These are phyloP conservation scores for Yarrowia sp. DNA, from an alignment of 805 yeast genomes.

Conservation along the genomic window DNA sequence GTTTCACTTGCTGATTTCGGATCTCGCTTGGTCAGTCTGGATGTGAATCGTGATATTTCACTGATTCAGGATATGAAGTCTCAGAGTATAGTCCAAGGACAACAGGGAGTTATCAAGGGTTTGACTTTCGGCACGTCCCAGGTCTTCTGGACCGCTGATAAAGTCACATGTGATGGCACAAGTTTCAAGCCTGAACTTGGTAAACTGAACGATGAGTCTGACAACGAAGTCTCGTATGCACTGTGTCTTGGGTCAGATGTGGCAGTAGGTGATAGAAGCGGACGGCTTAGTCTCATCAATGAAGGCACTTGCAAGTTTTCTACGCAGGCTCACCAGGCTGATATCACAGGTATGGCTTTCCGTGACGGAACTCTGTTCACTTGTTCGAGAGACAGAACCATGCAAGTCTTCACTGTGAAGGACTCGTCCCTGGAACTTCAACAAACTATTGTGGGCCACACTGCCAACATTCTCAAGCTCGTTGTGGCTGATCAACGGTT, in stretches of 20 bases:
- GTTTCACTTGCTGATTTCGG: constrained; percentile 5
- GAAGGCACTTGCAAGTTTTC: constrained; percentile 2
- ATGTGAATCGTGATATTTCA: background rate
- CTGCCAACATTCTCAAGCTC: constrained; percentile 59
- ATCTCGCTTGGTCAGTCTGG: background rate
- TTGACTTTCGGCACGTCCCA: constrained; percentile 5
- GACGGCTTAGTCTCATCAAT: background rate
- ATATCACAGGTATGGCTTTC: constrained; percentile 29
- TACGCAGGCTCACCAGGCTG: constrained; percentile 17
- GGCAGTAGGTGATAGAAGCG: constrained; percentile 3
- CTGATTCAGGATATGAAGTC: background rate
- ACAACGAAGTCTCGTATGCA: constrained; percentile 13
- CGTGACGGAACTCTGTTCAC: constrained; percentile 41
- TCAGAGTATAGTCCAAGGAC: constrained; percentile 14
- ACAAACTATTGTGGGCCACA: constrained; percentile 67
- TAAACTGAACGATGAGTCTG: constrained; percentile 15
- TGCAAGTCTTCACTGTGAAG: constrained; percentile 57
- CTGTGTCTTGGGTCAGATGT: constrained; percentile 2
- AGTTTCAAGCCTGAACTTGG: constrained; percentile 13
- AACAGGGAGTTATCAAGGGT: constrained; percentile 27
- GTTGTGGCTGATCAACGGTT: constrained; percentile 50
- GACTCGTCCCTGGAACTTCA: constrained; percentile 57
- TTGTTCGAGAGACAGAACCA: constrained; percentile 65
- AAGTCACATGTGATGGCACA: constrained; percentile 1
- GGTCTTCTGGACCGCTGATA: constrained; percentile 25